Evolutionary conservation across 2,329 filamentous ascomycete species (phyloP), one percentile per base, ranked within the genome.

Genomic region (Rhytidhysteron rufulum): DNA sequence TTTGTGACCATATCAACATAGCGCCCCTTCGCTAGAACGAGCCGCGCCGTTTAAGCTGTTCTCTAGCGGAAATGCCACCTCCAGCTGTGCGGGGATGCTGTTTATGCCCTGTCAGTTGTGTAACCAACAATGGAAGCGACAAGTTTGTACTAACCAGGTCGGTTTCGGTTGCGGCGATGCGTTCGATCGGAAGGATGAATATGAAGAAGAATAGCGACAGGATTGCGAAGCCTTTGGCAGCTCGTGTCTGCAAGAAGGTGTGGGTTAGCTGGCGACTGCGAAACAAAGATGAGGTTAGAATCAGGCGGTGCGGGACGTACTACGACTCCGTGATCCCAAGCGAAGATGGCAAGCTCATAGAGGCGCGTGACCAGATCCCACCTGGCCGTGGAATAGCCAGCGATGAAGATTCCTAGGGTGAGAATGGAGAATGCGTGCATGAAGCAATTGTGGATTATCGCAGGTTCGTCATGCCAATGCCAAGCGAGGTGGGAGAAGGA

Each of bases 341-440:
- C 93, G 68, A 97, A 98, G 52, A 95, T 86, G 54, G 88, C 86
- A 59, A 98, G 82, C 71, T 98, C 91, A 84, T 96, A 95, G 58
- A 97, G 79, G 60, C 90, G 85, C 57, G 91, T 96, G 54, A 96
- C 89, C 49, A 98, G 83, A 72, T 97, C 93, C 90, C 93, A 98
- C 77, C 93, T 86, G 65, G 93, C 93, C 72, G 93, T 98, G 68
- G 91, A 97, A 78, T 98, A 98, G 70, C 93, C 93, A 74, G 93
- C 91, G 78, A 97, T 86, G 76, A 98, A 98, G 75, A 98, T 96
- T 73, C 86, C 89, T 73, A 95, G 83, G 62, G 90, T 95, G 69
- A 96, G 80, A 68, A 91, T 76, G 50, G 91, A 97, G 75, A 97
- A 96, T 62, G 90, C 88, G 88, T 96, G 90, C 91, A 97, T 97